A percentile compares a stretch with the other conserved stretches of the same genome.
Evolutionary conservation across 495 filamentous ascomycete genomes (phyloP).

Genomic region (Cudoniella acicularis): DNA sequence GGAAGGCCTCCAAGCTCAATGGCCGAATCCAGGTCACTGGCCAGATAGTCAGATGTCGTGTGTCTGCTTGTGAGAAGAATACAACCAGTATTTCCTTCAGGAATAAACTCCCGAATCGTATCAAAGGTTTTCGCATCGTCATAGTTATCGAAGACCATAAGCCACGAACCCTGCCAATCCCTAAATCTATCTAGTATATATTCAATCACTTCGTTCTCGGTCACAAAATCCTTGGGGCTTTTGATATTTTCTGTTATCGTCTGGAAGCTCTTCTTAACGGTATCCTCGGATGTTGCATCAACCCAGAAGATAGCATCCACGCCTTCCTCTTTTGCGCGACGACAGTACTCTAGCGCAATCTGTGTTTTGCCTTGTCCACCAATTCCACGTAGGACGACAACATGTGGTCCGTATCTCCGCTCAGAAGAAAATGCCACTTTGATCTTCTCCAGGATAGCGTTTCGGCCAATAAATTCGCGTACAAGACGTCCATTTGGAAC

Average conservation of each 20-base stretch:
- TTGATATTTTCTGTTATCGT: conserved; percentile 4
- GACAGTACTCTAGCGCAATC: conserved; percentile 31
- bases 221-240: background rate
- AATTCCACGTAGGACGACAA: conserved; percentile 26
- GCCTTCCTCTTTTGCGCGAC: conserved; percentile 3
- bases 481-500: too few relatives aligned
- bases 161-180: conserved; percentile 18
- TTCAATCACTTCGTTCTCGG: background rate
- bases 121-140: conserved; percentile 23
- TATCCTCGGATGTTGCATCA: conserved; percentile 21
- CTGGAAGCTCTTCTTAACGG: conserved; percentile 11
- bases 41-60: conserved; percentile 11
- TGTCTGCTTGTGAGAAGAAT: conserved; percentile 30
- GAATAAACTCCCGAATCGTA: conserved; percentile 16
- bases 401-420: too few relatives aligned
- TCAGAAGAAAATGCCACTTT: too few relatives aligned
- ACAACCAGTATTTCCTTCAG: conserved; percentile 8
- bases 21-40: background rate
- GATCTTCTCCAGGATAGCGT: too few relatives aligned
- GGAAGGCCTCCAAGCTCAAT: conserved; percentile 9
- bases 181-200: conserved; percentile 24
- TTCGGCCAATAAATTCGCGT: too few relatives aligned
- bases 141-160: conserved; percentile 35
- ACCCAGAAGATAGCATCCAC: conserved; percentile 30
- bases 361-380: conserved; percentile 36